Percentiles rank a stretch among this genome's conserved stretches.
Conservation (phyloP, 352 stramenopile species). For the Phytophthora melonis region DNA sequence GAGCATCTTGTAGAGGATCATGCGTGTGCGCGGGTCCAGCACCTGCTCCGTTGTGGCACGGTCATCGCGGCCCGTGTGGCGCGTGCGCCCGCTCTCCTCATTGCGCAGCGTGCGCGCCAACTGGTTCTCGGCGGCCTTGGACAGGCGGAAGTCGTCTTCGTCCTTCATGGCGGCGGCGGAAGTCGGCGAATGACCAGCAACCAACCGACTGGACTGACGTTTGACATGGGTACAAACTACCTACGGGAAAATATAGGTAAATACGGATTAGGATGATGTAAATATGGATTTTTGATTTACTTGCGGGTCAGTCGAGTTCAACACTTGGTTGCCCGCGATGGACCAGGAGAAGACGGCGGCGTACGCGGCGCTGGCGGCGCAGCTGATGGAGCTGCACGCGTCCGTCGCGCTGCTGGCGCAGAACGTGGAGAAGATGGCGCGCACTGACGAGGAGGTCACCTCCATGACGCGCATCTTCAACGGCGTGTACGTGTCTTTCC, state of each 20-base stretch:
- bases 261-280: background rate
- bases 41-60: conserved; percentile 98
- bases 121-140: conserved; percentile 85
- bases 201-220: conserved; percentile 10
- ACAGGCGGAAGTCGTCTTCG: conserved; percentile 76
- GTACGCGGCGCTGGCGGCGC: conserved; percentile 46
- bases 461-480: conserved; percentile 84
- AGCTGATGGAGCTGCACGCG: conserved; percentile 83
- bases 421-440: conserved; percentile 82
- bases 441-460: conserved; percentile 72
- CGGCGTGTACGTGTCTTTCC: conserved; percentile 55
- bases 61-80: conserved; percentile 97
- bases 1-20: conserved; percentile 99
- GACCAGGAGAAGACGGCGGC: background rate
- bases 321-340: background rate
- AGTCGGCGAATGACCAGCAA: conserved; percentile 20
- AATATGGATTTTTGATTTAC: background rate
- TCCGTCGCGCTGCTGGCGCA: conserved; percentile 72
- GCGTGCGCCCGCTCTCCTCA: conserved; percentile 76
- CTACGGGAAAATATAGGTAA: background rate
- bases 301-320: too few species aligned
- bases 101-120: conserved; percentile 77
- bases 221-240: conserved; percentile 20
- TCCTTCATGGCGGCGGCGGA: conserved; percentile 49
- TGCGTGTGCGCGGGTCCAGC: conserved; percentile 97